phyloP scores from a whole-genome alignment of 2,329 filamentous ascomycete genomes.

The Botrytis squamosa region DNA sequence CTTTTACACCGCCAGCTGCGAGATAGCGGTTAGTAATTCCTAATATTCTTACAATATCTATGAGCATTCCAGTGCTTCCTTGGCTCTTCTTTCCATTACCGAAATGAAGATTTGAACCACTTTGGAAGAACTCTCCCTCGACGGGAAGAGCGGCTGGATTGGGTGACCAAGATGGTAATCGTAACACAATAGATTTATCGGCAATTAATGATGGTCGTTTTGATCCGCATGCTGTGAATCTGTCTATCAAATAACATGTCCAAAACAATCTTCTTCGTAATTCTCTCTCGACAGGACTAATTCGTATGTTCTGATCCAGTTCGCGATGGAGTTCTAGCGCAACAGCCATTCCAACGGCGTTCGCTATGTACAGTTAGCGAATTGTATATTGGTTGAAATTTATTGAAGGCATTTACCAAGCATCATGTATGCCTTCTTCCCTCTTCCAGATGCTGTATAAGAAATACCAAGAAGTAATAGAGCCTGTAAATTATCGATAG shows the following conservation, averaged over 20 bases:
- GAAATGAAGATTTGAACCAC: constrained; percentile 70
- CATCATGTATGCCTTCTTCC: constrained; percentile 85
- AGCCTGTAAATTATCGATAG: constrained; percentile 73
- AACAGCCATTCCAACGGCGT: constrained; percentile 77
- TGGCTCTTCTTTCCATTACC: constrained; percentile 68
- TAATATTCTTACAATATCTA: constrained; percentile 79
- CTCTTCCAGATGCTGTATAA: constrained; percentile 73
- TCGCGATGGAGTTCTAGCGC: constrained; percentile 80
- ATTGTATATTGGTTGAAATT: background rate
- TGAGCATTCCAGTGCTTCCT: constrained; percentile 75
- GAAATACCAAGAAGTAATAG: constrained; percentile 73
- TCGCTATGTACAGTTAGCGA: constrained; percentile 53
- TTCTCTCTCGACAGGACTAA: constrained; percentile 70
- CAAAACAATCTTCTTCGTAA: constrained; percentile 79
- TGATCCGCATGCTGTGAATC: constrained; percentile 79
- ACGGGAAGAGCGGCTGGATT: constrained; percentile 59
- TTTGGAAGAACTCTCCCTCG: constrained; percentile 79
- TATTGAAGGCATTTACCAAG: constrained; percentile 56
- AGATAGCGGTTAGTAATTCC: constrained; percentile 82
- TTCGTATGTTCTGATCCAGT: constrained; percentile 59
- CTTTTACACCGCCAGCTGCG: constrained; percentile 78
- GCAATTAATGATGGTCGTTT: constrained; percentile 77
- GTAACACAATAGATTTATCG: constrained; percentile 72
- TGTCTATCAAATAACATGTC: constrained; percentile 83
- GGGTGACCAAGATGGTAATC: constrained; percentile 72